These are phyloP conservation scores for Saturnispora saitoi DNA, from an alignment of 805 yeast species.

Conservation along the genomic window DNA sequence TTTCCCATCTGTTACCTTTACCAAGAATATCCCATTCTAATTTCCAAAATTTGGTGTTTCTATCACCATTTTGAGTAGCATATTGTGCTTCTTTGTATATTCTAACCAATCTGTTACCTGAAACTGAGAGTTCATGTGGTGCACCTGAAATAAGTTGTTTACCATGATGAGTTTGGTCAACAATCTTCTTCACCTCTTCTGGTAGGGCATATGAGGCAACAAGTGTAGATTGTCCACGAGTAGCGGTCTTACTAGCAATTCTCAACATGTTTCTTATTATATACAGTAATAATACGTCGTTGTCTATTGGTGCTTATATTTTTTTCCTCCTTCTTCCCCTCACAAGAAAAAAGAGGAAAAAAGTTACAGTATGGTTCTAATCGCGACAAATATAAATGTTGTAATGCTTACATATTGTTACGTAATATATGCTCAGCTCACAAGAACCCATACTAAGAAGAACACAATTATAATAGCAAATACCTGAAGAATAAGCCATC, in stretches of 20 bases:
- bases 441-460: constrained; percentile 71
- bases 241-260: constrained; percentile 6
- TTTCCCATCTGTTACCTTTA: constrained; percentile 81
- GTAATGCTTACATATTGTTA: background rate
- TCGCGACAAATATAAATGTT: background rate
- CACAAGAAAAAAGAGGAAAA: background rate
- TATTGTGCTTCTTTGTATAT: constrained; percentile 70
- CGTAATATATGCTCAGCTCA: constrained; percentile 18
- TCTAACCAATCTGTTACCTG: constrained; percentile 52
- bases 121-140: constrained; percentile 51
- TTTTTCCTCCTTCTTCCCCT: background rate
- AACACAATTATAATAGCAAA: constrained; percentile 79
- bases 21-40: constrained; percentile 77
- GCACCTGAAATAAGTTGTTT: constrained; percentile 71
- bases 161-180: constrained; percentile 16
- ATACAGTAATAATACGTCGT: background rate
- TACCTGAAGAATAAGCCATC: constrained; percentile 86
- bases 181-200: constrained; percentile 15
- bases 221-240: constrained; percentile 2
- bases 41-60: constrained; percentile 54
- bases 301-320: background rate
- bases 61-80: constrained; percentile 69
- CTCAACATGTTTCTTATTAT: constrained; percentile 1
- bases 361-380: background rate
- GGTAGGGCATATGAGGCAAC: constrained; percentile 14